Base-by-base conservation (phyloP, 371 early-diverging fungal species). In the Mortierella sp. region DNA sequence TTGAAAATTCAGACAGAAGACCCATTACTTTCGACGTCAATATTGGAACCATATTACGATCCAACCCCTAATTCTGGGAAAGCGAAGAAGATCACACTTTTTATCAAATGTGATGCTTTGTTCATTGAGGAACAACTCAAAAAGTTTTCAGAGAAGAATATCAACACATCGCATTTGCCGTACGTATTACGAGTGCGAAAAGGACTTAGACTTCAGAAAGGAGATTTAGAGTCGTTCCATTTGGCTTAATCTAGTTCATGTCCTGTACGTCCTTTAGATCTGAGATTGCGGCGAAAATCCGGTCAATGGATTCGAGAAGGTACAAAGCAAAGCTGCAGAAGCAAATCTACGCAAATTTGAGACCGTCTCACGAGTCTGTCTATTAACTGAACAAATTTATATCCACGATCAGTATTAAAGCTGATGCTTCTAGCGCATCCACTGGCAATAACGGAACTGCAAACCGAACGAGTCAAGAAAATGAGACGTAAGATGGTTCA, bases 11-110 rank as follows among this genome's bases (percentile, higher is more conserved):
- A 37, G 28, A 71, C 72, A 10, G 43, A 37, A 6, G 71, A 57
- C 9, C 47, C 35, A 20, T 54, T 78, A 1, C 52, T 51, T 1
- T 16, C 43, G 20, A 32, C 55, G 6, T 79, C 79, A 1, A 32
- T 43, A 6, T 52, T 79, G 28, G 68, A 58, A 14, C 45, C 70
- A 3, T 57, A 68, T 45, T 74, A 70, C 28, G 75, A 79, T 26
- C 79, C 79, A 12, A 20, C 32, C 6, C 68, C 64, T 6, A n/a
- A 24, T 18, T 67, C 64, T 8, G 64, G 64, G 32, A 70, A 70
- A 45, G 63, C 68, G 3, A 57, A 54, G 24, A 60, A 37, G 32
- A 67, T 78, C 16, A n/a, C 51, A 8, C 43, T 78, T 5, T 40
- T 61, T 62, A 59, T 60, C 12, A 43, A 65, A 5, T 24, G 51